Percentiles rank a stretch among this genome's conserved stretches.
Evolutionary conservation across 1,284 basidiomycete species (phyloP).

Genomic region (Puccinia horiana): DNA sequence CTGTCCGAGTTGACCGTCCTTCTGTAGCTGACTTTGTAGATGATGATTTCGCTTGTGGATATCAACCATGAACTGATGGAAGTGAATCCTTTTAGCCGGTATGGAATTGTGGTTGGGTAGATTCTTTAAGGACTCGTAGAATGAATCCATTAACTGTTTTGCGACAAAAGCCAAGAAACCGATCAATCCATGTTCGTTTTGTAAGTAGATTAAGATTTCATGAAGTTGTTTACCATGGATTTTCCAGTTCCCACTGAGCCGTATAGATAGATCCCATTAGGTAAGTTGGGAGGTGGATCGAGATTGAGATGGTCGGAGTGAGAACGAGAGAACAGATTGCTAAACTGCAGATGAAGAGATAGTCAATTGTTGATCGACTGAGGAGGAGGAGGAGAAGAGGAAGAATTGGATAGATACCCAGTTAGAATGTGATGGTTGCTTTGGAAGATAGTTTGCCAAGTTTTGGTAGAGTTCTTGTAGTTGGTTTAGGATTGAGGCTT

Average conservation of each 20-base stretch:
- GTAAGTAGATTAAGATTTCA: background rate
- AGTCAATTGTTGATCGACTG: no score
- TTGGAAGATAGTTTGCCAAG: background rate
- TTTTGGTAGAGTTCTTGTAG: conserved; percentile 16
- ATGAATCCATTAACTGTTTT: conserved; percentile 94
- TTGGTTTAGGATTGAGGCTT: conserved; percentile 18
- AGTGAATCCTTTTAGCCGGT: conserved; percentile 49
- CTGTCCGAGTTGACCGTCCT: conserved; percentile 62
- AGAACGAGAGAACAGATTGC: conserved; percentile 19
- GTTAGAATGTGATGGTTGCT: background rate
- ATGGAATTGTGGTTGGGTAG: conserved; percentile 11
- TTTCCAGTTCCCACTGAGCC: conserved; percentile 93
- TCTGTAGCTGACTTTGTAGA: conserved; percentile 69
- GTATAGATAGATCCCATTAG: conserved; percentile 91
- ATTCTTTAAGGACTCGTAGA: conserved; percentile 61
- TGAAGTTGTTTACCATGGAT: conserved; percentile 19
- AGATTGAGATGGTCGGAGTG: background rate
- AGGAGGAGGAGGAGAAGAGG: background rate
- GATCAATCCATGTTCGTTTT: background rate
- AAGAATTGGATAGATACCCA: background rate
- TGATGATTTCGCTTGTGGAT: conserved; percentile 89
- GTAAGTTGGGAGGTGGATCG: conserved; percentile 62
- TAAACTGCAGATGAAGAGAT: conserved; percentile 19
- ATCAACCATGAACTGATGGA: conserved; percentile 85
- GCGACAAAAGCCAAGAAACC: background rate